Evolutionary conservation across 2,329 filamentous ascomycete species (phyloP), one percentile per base, ranked within the genome.

Genomic region (Trichoderma atroviride): DNA sequence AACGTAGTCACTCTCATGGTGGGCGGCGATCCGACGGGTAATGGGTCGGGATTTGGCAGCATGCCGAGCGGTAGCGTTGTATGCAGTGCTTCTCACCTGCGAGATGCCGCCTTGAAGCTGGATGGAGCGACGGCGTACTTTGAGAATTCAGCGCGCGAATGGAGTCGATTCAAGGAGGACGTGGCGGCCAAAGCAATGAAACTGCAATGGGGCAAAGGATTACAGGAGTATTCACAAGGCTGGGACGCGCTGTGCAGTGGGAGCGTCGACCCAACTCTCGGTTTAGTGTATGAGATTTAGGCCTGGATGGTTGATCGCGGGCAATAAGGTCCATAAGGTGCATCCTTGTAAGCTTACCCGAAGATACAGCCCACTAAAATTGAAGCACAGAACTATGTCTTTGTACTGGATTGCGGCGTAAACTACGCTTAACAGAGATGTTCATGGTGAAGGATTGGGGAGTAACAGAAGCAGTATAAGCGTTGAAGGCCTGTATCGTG

Each of bases 121-220:
- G 61, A 40, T 40, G 47, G 47, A 22, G 52, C 16, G n/a, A 19
- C n/a, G 22, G 31, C 31, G 19, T 55, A 40, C 35, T 64, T 64
- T 40, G 47, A 64, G 11, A 13, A 37, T 40, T 19, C 52, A 11
- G n/a, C 33, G n/a, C 47, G 29, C 6, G 50, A 40, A 55, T 64
- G 61, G 61, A 29, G 14, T 10, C 50, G 11, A 16, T 53, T 64
- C 31, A 64, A 64, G 29, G 61, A 64, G 33, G 53, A n/a, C 2
- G 61, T 50, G 27, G 47, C 47, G 14, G 35, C 52, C 50, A 16
- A 55, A 4, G 31, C 47, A 9, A 14, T 64, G 16, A 64, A 27
- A 7, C 22, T 64, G 31, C 50, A 40, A 29, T 64, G 61, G 61
- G 61, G 61, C 16, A 64, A 64, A 31, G 61, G 61, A n/a, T 29